Evolutionary conservation across 805 yeast species (phyloP).

Genomic region (Teunomyces gatunensis): DNA sequence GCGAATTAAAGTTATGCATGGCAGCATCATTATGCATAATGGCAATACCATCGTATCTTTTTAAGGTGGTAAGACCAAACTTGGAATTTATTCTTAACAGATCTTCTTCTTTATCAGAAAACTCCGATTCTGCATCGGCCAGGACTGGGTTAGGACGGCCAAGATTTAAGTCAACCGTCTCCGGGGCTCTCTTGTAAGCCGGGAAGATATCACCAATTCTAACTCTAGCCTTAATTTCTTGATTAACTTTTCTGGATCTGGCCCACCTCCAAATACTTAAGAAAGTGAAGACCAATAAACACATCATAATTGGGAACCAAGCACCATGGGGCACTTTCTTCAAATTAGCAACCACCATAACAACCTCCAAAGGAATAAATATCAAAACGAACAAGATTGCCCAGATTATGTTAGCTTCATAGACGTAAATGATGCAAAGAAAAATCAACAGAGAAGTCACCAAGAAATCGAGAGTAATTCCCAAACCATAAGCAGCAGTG

Average conservation of each 20-base stretch:
- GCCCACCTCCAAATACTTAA: constrained; percentile 50
- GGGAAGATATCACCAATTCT: constrained; percentile 37
- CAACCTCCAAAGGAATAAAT: constrained; percentile 48
- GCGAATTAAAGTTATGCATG: constrained; percentile 35
- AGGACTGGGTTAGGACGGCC: background rate
- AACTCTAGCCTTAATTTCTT: constrained; percentile 34
- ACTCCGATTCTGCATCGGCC: background rate
- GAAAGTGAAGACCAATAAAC: constrained; percentile 34
- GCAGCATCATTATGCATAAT: constrained; percentile 41
- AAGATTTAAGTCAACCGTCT: constrained; percentile 17
- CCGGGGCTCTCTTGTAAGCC: constrained; percentile 14
- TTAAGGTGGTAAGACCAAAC: constrained; percentile 18
- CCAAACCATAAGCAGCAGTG: constrained; percentile 61
- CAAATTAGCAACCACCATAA: constrained; percentile 47
- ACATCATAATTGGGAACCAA: constrained; percentile 56
- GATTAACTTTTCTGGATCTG: constrained; percentile 37
- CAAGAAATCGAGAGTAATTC: constrained; percentile 53
- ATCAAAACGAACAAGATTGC: constrained; percentile 33
- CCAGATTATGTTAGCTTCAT: constrained; percentile 32
- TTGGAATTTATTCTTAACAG: constrained; percentile 14
- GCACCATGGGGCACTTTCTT: constrained; percentile 58
- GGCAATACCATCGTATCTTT: constrained; percentile 35
- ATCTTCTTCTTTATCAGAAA: constrained; percentile 2
- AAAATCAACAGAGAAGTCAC: constrained; percentile 49
- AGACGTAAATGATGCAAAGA: constrained; percentile 47